These are phyloP conservation scores for Zopfia rhizophila DNA, from an alignment of 2,329 filamentous ascomycete species.

Conservation along the genomic window DNA sequence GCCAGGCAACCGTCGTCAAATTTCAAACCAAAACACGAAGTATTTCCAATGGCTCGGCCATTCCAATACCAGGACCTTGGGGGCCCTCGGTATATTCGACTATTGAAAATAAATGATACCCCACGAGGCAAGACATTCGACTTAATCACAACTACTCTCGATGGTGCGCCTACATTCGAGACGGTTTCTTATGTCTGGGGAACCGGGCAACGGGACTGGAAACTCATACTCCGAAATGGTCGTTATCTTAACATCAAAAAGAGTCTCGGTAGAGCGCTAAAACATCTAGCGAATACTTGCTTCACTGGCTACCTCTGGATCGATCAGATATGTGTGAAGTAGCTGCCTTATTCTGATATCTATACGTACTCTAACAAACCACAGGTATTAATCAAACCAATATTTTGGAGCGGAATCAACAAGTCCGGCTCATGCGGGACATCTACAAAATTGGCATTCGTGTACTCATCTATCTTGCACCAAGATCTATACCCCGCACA, in stretches of 20 bases:
- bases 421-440: constrained; percentile 34
- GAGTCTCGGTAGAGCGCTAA: too few relatives aligned
- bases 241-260: too few relatives aligned
- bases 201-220: too few relatives aligned
- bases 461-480: constrained; percentile 33
- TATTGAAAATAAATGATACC: too few relatives aligned
- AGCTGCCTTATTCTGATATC: constrained; percentile 1
- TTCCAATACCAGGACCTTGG: too few relatives aligned
- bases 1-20: too few relatives aligned
- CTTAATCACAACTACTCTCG: neutral
- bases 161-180: constrained; percentile 24
- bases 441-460: constrained; percentile 31
- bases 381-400: constrained; percentile 28
- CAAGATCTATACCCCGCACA: constrained; percentile 1
- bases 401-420: constrained; percentile 28
- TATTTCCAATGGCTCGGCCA: too few relatives aligned
- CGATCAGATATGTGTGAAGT: constrained; percentile 16
- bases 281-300: too few relatives aligned
- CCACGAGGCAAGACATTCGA: too few relatives aligned
- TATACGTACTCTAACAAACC: neutral
- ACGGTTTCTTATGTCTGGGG: constrained; percentile 40
- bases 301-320: constrained; percentile 31
- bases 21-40: too few relatives aligned
- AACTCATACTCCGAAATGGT: too few relatives aligned
- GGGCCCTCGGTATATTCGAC: too few relatives aligned